Evolutionary conservation across 2,329 filamentous ascomycete species (phyloP), one percentile per base, ranked within the genome.

Genomic region (Aspergillus brasiliensis): DNA sequence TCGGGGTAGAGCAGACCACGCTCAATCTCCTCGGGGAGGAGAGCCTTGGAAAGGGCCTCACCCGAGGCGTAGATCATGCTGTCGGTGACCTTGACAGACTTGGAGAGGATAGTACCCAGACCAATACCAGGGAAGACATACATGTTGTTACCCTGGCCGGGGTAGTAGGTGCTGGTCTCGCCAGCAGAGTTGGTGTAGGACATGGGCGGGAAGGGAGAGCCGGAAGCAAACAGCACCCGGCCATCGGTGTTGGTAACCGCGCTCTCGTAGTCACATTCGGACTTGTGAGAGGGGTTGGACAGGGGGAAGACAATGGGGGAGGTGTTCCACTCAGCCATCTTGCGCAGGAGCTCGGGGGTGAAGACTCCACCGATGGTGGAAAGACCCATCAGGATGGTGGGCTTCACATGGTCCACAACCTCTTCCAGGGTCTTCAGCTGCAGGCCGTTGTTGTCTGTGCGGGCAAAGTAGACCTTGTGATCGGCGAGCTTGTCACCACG

Each of bases 121-220:
- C 95, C 95, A 61, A 98, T 90, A 71, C 94, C 95, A 0, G 95
- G 95, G 88, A 99, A 99, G 62, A 99, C 91, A 75, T 97, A 97
- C 82, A 90, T 89, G 81, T 89, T 88, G 74, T 83, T 83, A 66
- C 94, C 93, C 81, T 92, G 89, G 78, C 91, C 91, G 57, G 90
- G 89, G 77, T 90, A 84, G 80, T 92, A 89, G 34, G 86, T 90
- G 66, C 87, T 82, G 53, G 81, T 80, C 61, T 84, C 82, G 44
- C 87, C 85, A 31, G 81, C 79, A 25, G 79, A 74, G 62, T 80
- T 82, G 79, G 89, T 89, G 72, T 86, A 84, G 56, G 84, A 86
- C 73, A 91, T 84, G 2, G 88, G 84, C 23, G 87, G 85, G 85
- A 98, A 98, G 13, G 95, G 95, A 51, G 92, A 97, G 64, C 95